A percentile compares a stretch with the other conserved stretches of the same genome.
These are phyloP conservation scores for Solanum pinnatisectum DNA, from an alignment of 257 asterid genomes.

Conservation along the genomic window DNA sequence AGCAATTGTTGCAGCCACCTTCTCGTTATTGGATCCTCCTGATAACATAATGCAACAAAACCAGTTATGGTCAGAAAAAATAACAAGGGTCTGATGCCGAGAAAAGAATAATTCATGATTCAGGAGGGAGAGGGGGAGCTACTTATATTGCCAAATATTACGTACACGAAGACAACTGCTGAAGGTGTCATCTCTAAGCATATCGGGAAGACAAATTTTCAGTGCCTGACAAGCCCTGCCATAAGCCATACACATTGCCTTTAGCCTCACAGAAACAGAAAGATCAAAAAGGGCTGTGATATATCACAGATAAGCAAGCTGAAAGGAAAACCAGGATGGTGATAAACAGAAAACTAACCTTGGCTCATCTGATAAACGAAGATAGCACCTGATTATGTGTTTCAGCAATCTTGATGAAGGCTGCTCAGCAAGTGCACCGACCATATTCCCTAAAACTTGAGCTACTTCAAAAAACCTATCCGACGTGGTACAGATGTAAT, in stretches of 20 bases:
- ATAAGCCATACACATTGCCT: not conserved
- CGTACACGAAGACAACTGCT: constrained; percentile 19
- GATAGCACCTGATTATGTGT: constrained; percentile 26
- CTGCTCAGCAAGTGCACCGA: constrained; percentile 12
- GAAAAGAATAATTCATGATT: not conserved
- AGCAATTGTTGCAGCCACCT: constrained; percentile 82
- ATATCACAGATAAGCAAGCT: not conserved
- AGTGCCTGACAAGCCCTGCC: constrained; percentile 18
- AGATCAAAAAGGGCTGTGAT: not conserved
- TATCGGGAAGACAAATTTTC: constrained; percentile 11
- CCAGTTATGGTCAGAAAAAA: not conserved
- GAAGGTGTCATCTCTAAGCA: constrained; percentile 27
- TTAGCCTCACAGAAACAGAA: not conserved
- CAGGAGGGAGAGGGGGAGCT: not conserved
- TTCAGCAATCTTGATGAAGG: constrained; percentile 20
- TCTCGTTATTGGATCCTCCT: constrained; percentile 72
- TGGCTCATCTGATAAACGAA: constrained; percentile 16
- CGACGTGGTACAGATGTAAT: constrained; percentile 12
- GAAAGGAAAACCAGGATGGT: not conserved
- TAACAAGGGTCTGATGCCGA: not conserved
- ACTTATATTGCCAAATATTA: not conserved
- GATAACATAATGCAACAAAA: not conserved
- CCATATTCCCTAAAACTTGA: constrained; percentile 17
- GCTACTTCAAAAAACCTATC: constrained; percentile 21
- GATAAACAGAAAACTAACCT: constrained; percentile 14